Evolutionary conservation across 352 stramenopile species (phyloP), one percentile per base, ranked within the genome.

Genomic region (Pythium volutum): DNA sequence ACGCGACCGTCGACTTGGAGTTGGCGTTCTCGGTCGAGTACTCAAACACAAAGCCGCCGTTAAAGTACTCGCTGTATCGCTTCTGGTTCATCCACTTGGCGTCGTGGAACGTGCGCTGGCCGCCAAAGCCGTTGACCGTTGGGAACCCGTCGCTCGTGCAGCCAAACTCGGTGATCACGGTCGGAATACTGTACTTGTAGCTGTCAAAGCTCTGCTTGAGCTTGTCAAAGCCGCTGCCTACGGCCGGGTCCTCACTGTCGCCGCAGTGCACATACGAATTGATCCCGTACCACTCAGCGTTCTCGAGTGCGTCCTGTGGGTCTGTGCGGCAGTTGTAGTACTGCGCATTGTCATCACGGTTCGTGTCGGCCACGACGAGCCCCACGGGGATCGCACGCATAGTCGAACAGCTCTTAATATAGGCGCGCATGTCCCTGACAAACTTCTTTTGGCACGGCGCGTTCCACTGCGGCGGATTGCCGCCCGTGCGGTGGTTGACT

Each of bases 381-480:
- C 88, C 86, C 18, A 96, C 75, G 2, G 88, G 84, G 26, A 95
- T 76, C 50, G 84, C 27, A 18, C 86, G 81, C 59, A 89, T 79
- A 22, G 25, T 62, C n/a, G 69, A 41, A 55, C 86, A 95, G 4
- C 58, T 73, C 9, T 67, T 47, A 25, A 94, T 79, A 69, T 77
- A 96, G 33, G 71, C 70, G 45, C 87, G 74, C 84, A 96, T 96
- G 70, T 96, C 88, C 0, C 77, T 73, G 38, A 96, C 70, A 62
- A 95, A 94, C 64, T 93, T 96, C 62, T 96, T 96, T 55, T 95
- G 84, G 65, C 88, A 96, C 31, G 88, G 76, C 26, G 79, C 81
- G 66, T 95, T 93, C 63, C 64, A 76, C 31, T 79, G 67, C 52
- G 74, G 67, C 2, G 59, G 51, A 16, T 79, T 76, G 18, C 70